Evolutionary conservation across 2,329 filamentous ascomycete species (phyloP), one percentile per base, ranked within the genome.

Genomic region (Furcasterigmium furcatum): DNA sequence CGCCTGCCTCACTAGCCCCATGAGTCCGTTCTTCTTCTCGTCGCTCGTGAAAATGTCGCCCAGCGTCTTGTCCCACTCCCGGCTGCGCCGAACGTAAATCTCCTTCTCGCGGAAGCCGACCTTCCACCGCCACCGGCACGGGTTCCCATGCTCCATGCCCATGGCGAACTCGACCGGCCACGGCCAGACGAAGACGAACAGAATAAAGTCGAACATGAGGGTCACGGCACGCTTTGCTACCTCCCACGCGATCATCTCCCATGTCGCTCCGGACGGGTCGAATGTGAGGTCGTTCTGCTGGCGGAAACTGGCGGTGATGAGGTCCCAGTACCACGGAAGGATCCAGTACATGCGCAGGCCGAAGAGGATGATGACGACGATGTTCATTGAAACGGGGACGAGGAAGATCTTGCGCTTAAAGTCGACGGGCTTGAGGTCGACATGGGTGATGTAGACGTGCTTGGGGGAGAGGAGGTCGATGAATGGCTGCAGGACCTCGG

Each of bases 361-460:
- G 55, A 96, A 82, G 25, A 88, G 65, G 3, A 74, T 58, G 9
- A 75, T 70, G 46, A 96, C 82, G 54, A 71, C 66, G 27, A 86
- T 46, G 65, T 96, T 96, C 67, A 96, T 82, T 16, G 83, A 64
- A 16, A 90, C 75, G 14, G 91, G 90, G 1, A 96, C 83, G 40
- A 82, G 58, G 67, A 96, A 96, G 57, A 95, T 86, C 58, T 88
- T 87, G 62, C 80, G 80, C 69, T 96, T 96, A 68, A 91, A 82
- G 22, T 76, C 73, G 18, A 68, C 66, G 0, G 84, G 82, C 50
- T 86, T 83, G 49, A 68, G 70, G 73, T 96, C 91, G 65, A 95
- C 73, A 71, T 96, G 91, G 24, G 86, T 77, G 58, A 96, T 79
- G 76, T 96, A 96, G 61, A 95, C 77, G 64, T 88, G 82, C 46